Evolutionary conservation across 306 rosid genomes (phyloP).

Genomic region (Castanopsis chinensis): DNA sequence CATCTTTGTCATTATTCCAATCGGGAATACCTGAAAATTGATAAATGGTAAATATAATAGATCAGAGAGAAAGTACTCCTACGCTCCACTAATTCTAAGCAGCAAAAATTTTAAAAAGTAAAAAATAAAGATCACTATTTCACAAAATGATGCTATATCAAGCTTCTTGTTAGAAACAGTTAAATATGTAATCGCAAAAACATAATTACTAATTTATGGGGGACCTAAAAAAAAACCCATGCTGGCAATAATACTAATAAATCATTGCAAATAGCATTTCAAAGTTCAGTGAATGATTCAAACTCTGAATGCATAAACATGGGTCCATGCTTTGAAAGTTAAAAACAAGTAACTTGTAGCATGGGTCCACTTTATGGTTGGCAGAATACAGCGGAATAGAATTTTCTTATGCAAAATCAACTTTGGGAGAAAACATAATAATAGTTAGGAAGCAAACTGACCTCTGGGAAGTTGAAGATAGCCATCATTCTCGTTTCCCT

Average conservation of each 20-base stretch:
- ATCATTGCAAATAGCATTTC: neutral
- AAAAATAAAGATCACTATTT: neutral
- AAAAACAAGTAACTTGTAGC: neutral
- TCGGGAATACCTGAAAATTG: constrained; percentile 56
- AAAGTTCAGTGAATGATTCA: neutral
- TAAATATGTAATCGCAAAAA: neutral
- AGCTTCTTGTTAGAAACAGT: neutral
- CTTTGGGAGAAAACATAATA: neutral
- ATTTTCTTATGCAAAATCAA: neutral
- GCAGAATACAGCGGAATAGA: neutral
- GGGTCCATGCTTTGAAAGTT: neutral
- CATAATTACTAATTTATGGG: neutral
- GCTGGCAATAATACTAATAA: neutral
- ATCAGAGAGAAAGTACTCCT: neutral
- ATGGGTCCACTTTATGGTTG: neutral
- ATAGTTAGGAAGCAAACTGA: constrained; percentile 25
- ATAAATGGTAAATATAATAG: neutral
- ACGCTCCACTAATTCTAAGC: neutral
- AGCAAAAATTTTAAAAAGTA: neutral
- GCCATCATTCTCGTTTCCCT: constrained; percentile 38
- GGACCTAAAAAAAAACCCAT: neutral
- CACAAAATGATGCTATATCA: neutral
- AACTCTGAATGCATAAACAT: neutral
- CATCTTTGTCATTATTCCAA: constrained; percentile 78
- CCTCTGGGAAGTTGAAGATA: constrained; percentile 67